Conservation (phyloP, 2,329 filamentous ascomycete species). For the Trichoderma arundinaceum region DNA sequence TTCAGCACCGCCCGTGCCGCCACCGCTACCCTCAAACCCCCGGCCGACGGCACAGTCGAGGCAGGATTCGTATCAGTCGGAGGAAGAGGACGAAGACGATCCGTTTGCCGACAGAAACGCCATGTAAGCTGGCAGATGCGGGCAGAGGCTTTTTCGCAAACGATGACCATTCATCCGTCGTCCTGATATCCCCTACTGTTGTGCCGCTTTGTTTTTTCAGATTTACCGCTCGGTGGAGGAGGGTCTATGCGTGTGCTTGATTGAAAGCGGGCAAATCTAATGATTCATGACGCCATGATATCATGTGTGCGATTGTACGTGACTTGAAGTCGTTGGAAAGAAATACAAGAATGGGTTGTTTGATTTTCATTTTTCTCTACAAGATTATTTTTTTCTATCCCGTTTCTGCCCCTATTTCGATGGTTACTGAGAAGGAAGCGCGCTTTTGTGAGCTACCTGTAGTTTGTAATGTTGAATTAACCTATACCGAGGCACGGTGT, state of each 20-base stretch:
- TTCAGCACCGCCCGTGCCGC: slow-evolving; percentile 39
- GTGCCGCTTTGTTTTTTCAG: not conserved
- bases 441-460: not conserved
- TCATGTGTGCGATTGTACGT: not conserved
- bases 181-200: not conserved
- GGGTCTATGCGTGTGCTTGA: not conserved
- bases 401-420: not conserved
- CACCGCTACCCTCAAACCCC: slow-evolving; percentile 43
- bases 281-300: slow-evolving; percentile 23
- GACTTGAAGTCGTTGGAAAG: not conserved
- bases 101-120: slow-evolving; percentile 87
- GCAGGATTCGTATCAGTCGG: slow-evolving; percentile 40
- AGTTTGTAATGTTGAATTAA: not conserved
- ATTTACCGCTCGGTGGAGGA: not conserved
- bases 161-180: not conserved
- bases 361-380: not conserved
- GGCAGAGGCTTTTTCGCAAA: not conserved
- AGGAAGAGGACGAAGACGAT: slow-evolving; percentile 73
- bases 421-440: not conserved
- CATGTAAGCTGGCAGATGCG: slow-evolving; percentile 43
- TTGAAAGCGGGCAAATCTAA: slow-evolving; percentile 16
- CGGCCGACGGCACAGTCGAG: slow-evolving; percentile 42
- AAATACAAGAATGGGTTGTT: not conserved
- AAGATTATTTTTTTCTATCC: no score
- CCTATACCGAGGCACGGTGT: no score